A percentile compares a stretch with the other conserved stretches of the same genome.
Conservation (phyloP, 345 rosid genomes). For the Eucalyptus viminalis region DNA sequence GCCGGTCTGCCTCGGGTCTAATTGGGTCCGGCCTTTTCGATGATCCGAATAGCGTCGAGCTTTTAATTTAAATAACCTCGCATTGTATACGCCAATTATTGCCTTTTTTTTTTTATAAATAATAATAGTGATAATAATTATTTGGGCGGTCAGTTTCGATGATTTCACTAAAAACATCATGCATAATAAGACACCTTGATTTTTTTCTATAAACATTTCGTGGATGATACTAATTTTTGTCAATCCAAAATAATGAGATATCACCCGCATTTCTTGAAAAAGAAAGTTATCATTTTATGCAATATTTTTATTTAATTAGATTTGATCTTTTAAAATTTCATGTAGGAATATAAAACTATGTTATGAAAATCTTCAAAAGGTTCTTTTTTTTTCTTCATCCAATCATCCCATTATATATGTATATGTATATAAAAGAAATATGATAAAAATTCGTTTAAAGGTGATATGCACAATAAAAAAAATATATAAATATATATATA, state of each 20-base stretch:
- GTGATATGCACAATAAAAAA: not conserved
- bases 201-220: not conserved
- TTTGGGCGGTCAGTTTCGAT: too few relatives aligned
- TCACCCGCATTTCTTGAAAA: not conserved
- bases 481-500: too few relatives aligned
- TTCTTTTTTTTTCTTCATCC: not conserved
- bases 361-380: not conserved
- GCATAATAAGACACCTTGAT: not conserved
- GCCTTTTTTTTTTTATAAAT: too few relatives aligned
- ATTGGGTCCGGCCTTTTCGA: too few relatives aligned
- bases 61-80: too few relatives aligned
- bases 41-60: too few relatives aligned
- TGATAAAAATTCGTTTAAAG: not conserved
- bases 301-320: not conserved
- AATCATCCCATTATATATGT: not conserved
- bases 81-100: too few relatives aligned
- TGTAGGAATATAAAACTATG: not conserved
- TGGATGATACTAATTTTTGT: not conserved
- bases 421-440: too few relatives aligned
- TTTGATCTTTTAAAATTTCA: not conserved
- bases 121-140: too few relatives aligned
- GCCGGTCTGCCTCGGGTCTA: too few relatives aligned
- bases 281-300: not conserved
- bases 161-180: not conserved
- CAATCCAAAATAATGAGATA: not conserved